Base-by-base conservation (phyloP, 1,284 basidiomycete genomes). In the Paramarasmius palmivorus region DNA sequence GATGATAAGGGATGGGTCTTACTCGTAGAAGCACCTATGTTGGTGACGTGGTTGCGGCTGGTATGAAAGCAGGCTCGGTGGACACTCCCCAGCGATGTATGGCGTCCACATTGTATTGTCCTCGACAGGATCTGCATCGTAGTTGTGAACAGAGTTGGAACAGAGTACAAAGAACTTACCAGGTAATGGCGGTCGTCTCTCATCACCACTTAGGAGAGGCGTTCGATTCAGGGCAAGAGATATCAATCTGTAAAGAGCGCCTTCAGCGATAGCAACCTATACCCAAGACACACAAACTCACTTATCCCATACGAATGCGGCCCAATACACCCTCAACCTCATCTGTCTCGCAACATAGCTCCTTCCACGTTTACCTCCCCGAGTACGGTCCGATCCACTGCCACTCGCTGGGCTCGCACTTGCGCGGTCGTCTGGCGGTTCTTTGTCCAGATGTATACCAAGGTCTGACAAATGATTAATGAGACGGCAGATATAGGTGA, bases 221-320 rank as follows among this genome's bases (percentile, higher is more conserved):
- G 22, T 26, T 32, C 44, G 23, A 19, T 46, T 46, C 25, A 46
- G 25, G 1, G 44, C 44, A 4, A 46, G 44, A 19, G 44, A 23
- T 23, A 46, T 23, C 15, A 46, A 17, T 29, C 44, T 46, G 8
- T 10, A 4, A 32, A 32, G n/a, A 4, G 44, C 32, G 2, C 3
- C 7, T 15, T 12, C 25, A n/a, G 5, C 15, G 17, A 17, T 12
- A 5, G 6, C 3, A 5, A 45, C 23, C 8, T 23, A 26, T 15
- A 32, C n/a, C n/a, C n/a, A n/a, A 23, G 26, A 19, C 22, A 17
- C 36, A 37, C 22, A 42, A 26, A 46, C 44, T 15, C 25, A 46
- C 44, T 46, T 46, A n/a, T 46, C 44, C 44, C 44, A 46, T 17
- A 46, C 29, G 19, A 46, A 46, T n/a, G 44, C 25, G 15, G 25